Evolutionary conservation across 2,329 filamentous ascomycete genomes (phyloP), one percentile per base, ranked within the genome.

Genomic region (Arthrobotrys pseudoclavata): DNA sequence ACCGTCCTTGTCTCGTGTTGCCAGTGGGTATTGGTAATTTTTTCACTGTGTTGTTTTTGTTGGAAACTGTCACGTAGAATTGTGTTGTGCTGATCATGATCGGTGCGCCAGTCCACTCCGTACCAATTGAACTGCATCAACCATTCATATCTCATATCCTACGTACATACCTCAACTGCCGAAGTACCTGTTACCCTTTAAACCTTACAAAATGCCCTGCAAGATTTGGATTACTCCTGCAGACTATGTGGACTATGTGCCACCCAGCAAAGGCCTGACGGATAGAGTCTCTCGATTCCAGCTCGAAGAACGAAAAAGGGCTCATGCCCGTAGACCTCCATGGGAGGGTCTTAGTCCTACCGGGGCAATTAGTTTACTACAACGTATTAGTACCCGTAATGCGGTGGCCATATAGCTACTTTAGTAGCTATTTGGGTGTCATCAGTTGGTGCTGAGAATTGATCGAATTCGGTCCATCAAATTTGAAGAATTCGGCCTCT

Each of bases 211-310:
- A 12, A 69, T 69, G 66, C 66, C 66, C 15, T 69, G 66, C 29
- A 69, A 69, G 18, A 61, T 69, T n/a, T 69, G 66, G 66, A 47
- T 69, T 20, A 22, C 34, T 47, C 66, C 66, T 13, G 66, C 66
- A 2, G 66, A 69, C 26, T 69, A 69, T 22, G 29, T 69, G 22
- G 40, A 48, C 60, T 42, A 63, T 13, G 40, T 63, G 9, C 40
- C 40, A 13, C 60, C 60, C 29, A 61, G 53, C 55, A 60, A 26
- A 18, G 42, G 24, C 4, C 22, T 69, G 62, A 53, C 62, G 13
- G 66, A 69, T 31, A 50, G 66, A 20, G 66, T 69, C 37, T 69
- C 66, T 20, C 40, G 66, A 13, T 69, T 69, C 45, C 66, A 69
- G 15, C 66, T 69, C 15, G 22, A 47, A 15, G 24, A 5, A 7